These are phyloP conservation scores for Corylus avellana DNA, from an alignment of 306 rosid genomes.

Conservation along the genomic window DNA sequence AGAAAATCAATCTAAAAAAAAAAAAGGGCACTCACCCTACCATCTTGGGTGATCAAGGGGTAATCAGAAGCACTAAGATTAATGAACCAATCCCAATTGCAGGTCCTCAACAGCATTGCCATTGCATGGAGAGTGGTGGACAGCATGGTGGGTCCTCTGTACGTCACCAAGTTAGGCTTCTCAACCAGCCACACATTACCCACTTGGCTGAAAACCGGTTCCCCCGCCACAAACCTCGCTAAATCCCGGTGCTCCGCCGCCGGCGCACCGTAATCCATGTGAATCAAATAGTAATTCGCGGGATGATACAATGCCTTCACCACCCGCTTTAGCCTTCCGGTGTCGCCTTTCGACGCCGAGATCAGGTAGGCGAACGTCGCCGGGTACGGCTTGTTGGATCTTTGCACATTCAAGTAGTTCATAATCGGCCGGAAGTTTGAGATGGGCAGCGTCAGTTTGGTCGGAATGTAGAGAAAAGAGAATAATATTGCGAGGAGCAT, in stretches of 20 bases:
- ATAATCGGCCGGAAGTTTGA: slow-evolving; percentile 38
- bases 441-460: slow-evolving; percentile 57
- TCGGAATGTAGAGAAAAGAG: slow-evolving; percentile 53
- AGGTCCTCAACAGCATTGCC: slow-evolving; percentile 67
- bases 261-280: slow-evolving; percentile 75
- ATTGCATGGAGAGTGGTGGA: slow-evolving; percentile 87
- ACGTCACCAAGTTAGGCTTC: slow-evolving; percentile 79
- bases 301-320: slow-evolving; percentile 75
- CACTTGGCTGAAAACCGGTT: slow-evolving; percentile 58
- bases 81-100: slow-evolving; percentile 89
- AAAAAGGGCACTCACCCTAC: slow-evolving; percentile 86
- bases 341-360: slow-evolving; percentile 83
- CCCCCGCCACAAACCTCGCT: slow-evolving; percentile 49
- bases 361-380: slow-evolving; percentile 72
- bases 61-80: slow-evolving; percentile 96
- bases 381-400: slow-evolving; percentile 49
- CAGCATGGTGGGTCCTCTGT: slow-evolving; percentile 95
- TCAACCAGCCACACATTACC: slow-evolving; percentile 89
- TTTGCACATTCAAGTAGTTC: slow-evolving; percentile 34
- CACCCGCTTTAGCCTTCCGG: slow-evolving; percentile 55
- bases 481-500: slow-evolving; percentile 51
- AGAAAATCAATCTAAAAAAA: slow-evolving; percentile 1
- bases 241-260: slow-evolving; percentile 53
- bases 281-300: slow-evolving; percentile 78
- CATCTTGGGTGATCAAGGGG: slow-evolving; percentile 93